A percentile compares a stretch with the other conserved stretches of the same genome.
Evolutionary conservation across 768 basidiomycete species (phyloP).

Genomic region (Mycena capillaripes): DNA sequence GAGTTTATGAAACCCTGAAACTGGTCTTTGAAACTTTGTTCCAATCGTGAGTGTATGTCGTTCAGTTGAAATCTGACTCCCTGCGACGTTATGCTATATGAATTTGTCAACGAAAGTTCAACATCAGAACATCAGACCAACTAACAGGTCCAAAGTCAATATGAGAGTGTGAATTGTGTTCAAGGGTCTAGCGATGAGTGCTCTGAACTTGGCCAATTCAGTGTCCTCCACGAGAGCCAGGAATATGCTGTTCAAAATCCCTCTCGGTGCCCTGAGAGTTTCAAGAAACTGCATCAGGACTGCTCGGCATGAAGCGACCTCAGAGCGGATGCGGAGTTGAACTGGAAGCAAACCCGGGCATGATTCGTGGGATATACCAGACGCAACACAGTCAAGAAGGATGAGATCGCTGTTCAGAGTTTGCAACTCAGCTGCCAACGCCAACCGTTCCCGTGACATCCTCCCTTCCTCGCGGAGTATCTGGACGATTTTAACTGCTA

Average conservation of each 20-base stretch:
- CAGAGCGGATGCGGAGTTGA: not conserved
- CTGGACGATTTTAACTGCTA: not conserved
- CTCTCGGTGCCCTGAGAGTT: not conserved
- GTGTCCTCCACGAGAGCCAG: not conserved
- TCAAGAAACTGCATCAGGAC: not conserved
- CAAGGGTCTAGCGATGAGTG: not conserved
- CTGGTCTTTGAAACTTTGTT: not conserved
- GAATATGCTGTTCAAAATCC: not conserved
- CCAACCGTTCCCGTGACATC: not conserved
- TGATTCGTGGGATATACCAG: not conserved
- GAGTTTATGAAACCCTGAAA: no score
- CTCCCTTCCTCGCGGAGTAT: not conserved
- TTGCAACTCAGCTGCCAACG: not conserved
- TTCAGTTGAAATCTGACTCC: not conserved
- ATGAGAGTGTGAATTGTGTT: not conserved
- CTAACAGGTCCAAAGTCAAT: not conserved
- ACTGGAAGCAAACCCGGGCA: not conserved
- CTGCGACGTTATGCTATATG: not conserved
- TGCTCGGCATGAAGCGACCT: not conserved
- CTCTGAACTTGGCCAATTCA: not conserved
- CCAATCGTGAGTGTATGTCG: not conserved
- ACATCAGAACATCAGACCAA: no score
- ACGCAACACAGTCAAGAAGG: not conserved
- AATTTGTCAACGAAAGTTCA: no score
- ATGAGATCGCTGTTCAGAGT: conserved; percentile 4